Evolutionary conservation across 495 filamentous ascomycete species (phyloP), one percentile per base, ranked within the genome.

Genomic region (Achaetomiella virescens): DNA sequence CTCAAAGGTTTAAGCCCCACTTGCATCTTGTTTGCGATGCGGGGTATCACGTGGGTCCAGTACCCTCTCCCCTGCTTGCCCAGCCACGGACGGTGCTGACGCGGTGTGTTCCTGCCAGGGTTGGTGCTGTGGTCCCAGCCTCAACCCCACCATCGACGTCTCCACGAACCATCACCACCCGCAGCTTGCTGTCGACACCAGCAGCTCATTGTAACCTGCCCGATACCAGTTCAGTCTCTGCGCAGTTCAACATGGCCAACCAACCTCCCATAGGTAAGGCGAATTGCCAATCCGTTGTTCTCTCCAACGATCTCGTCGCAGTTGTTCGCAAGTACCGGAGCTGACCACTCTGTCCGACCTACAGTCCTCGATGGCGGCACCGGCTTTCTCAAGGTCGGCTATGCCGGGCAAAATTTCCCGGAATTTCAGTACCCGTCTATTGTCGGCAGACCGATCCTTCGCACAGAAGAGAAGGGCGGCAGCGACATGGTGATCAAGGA

Each of bases 281-380:
- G 2, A 42, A 35, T 20, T 43, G 25, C 22, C 43, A 20, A 48
- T 48, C 45, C 33, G 25, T 22, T 25, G 6, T 17, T 54, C 29
- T 20, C 7, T 49, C 20, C 20, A 27, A 14, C 35, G 12, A 54
- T 35, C 43, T 38, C 37, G 41, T 29, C 48, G 33, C 8, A 18
- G 37, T 27, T 10, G 35, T 5, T 43, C 33, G 35, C 49, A 53
- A 47, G 22, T 20, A 57, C 62, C 24, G 8, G 9, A 35, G 37
- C 22, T n/a, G 10, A 12, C 36, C 36, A 38, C 36, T n/a, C 36
- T 7, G 6, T 12, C 36, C 11, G 5, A n/a, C 36, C 36, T 33
- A 11, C 51, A 97, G 93, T 98, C 69, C 91, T 98, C 82, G 93
- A 98, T 83, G 95, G 95, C 82, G 93, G 93, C 75, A 98, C 93